phyloP scores from a whole-genome alignment of 371 early-diverging fungal species.

The Mucor indicus region DNA sequence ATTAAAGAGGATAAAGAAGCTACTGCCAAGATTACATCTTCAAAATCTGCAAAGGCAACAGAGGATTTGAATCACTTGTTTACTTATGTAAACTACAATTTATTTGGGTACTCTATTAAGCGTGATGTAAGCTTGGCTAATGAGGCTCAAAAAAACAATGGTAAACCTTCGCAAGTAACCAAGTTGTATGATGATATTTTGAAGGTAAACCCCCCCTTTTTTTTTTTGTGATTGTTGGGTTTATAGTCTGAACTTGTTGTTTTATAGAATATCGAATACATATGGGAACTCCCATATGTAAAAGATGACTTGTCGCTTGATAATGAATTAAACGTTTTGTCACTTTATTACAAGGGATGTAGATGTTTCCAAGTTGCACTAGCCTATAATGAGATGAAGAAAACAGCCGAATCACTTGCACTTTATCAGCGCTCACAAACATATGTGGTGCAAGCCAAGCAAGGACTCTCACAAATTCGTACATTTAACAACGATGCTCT shows the following conservation, averaged over 20 bases:
- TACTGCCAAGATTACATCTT: slow-evolving; percentile 67
- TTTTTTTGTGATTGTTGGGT: background rate
- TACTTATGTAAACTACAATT: slow-evolving; percentile 56
- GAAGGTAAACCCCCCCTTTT: slow-evolving; percentile 42
- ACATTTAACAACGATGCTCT: slow-evolving; percentile 30
- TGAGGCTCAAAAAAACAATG: slow-evolving; percentile 18
- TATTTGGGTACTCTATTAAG: slow-evolving; percentile 51
- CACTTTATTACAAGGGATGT: slow-evolving; percentile 45
- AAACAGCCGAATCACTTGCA: slow-evolving; percentile 56
- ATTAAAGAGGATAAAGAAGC: slow-evolving; percentile 67
- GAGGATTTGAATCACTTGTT: slow-evolving; percentile 54
- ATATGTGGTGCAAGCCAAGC: slow-evolving; percentile 51
- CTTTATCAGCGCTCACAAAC: slow-evolving; percentile 63
- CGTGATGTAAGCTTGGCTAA: slow-evolving; percentile 51
- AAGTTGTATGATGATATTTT: slow-evolving; percentile 64
- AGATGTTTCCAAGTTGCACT: slow-evolving; percentile 54
- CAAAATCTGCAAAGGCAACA: slow-evolving; percentile 64
- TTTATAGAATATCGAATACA: slow-evolving; percentile 49
- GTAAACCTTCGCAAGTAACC: slow-evolving; percentile 61
- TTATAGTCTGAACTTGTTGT: background rate
- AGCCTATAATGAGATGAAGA: slow-evolving; percentile 46
- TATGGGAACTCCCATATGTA: slow-evolving; percentile 52
- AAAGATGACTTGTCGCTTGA: slow-evolving; percentile 50
- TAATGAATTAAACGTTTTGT: slow-evolving; percentile 50
- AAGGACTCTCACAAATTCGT: slow-evolving; percentile 31